Percentiles rank a stretch among this genome's conserved stretches.
Evolutionary conservation across 305 asterid species (phyloP).

Genomic region (Caryopteris hybrid): DNA sequence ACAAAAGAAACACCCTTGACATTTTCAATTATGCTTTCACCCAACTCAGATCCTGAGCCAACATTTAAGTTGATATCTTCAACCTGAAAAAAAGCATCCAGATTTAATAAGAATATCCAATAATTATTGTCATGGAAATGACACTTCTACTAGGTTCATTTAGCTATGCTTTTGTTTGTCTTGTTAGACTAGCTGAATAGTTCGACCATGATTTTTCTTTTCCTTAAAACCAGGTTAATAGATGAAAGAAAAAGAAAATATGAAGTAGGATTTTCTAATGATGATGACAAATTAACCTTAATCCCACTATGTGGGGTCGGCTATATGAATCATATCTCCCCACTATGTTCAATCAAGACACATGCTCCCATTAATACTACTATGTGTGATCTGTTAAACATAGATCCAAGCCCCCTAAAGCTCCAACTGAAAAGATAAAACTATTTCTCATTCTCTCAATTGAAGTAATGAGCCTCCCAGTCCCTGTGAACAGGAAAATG

Average conservation of each 20-base stretch:
- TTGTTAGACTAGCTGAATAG: background rate
- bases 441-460: too few species aligned
- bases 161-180: background rate
- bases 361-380: background rate
- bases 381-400: too few species aligned
- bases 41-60: slow-evolving; percentile 73
- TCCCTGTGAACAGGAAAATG: too few species aligned
- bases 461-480: too few species aligned
- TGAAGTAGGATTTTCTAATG: background rate
- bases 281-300: too few species aligned
- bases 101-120: background rate
- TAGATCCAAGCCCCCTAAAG: too few species aligned
- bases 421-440: too few species aligned
- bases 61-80: slow-evolving; percentile 92
- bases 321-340: too few species aligned
- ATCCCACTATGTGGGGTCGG: background rate
- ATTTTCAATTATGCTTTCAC: slow-evolving; percentile 83
- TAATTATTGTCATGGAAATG: background rate
- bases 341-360: background rate
- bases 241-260: background rate
- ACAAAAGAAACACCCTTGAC: slow-evolving; percentile 79
- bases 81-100: slow-evolving; percentile 46
- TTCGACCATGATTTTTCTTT: too few species aligned
- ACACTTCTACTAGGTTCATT: background rate
- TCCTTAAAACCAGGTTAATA: too few species aligned